Percentiles rank a stretch among this genome's conserved stretches.
Conservation (phyloP, 192 early-diverging fungal genomes). For the Mortierella antarctica region DNA sequence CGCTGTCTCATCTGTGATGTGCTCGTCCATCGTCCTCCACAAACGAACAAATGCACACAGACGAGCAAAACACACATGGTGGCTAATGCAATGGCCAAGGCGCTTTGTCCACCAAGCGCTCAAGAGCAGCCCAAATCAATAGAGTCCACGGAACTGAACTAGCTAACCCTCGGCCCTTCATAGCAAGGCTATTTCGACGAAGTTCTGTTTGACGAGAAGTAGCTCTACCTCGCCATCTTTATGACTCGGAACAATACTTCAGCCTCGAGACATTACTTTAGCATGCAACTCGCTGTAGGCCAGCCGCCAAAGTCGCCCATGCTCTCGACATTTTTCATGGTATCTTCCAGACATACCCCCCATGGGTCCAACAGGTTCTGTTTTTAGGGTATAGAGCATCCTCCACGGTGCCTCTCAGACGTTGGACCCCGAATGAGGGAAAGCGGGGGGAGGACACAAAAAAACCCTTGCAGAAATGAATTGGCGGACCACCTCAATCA, state of each 20-base stretch:
- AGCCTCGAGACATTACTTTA: background rate
- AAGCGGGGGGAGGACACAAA: too few species aligned
- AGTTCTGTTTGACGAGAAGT: too few species aligned
- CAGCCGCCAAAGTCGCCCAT: background rate
- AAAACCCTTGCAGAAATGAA: conserved; percentile 13
- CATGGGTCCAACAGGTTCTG: background rate
- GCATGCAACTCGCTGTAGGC: background rate
- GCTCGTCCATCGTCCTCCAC: background rate
- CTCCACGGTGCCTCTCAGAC: background rate
- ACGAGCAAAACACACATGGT: background rate
- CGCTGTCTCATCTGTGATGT: background rate
- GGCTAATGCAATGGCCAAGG: background rate
- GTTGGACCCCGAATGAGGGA: background rate
- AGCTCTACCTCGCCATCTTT: too few species aligned
- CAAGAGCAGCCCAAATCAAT: too few species aligned
- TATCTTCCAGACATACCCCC: background rate
- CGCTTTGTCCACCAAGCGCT: too few species aligned
- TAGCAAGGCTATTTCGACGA: too few species aligned
- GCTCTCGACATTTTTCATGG: background rate
- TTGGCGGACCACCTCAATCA: background rate
- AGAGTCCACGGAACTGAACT: too few species aligned
- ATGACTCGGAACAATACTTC: background rate
- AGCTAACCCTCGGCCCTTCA: too few species aligned
- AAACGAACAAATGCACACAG: background rate
- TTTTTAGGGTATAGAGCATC: conserved; percentile 25